These are phyloP conservation scores for Tripterygium wilfordii DNA, from an alignment of 177 flowering plant species.

Conservation along the genomic window DNA sequence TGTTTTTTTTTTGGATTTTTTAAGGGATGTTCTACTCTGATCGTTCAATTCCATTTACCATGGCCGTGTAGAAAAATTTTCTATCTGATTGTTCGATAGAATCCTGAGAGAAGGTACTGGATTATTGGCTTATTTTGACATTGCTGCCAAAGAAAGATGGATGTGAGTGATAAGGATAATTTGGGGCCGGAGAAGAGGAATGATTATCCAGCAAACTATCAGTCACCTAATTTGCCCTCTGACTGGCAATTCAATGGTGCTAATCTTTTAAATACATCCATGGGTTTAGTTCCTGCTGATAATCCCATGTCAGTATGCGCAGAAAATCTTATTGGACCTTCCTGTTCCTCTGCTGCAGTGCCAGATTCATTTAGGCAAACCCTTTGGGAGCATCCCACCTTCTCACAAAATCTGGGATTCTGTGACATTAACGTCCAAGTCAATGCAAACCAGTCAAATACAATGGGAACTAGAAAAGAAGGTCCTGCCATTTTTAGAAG, in stretches of 20 bases:
- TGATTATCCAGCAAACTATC: conserved; percentile 38
- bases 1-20: too few species aligned
- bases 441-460: conserved; percentile 30
- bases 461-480: conserved; percentile 27
- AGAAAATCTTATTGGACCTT: conserved; percentile 37
- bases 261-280: conserved; percentile 31
- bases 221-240: conserved; percentile 37
- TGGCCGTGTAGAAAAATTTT: too few species aligned
- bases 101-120: conserved; percentile 8
- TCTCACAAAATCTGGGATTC: conserved; percentile 33
- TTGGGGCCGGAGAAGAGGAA: conserved; percentile 45
- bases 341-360: conserved; percentile 59
- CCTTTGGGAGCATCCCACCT: conserved; percentile 52
- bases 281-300: conserved; percentile 38
- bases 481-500: conserved; percentile 26
- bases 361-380: conserved; percentile 49
- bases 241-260: conserved; percentile 57
- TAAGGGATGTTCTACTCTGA: too few species aligned
- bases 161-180: conserved; percentile 46
- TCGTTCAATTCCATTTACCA: too few species aligned
- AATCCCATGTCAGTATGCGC: conserved; percentile 29
- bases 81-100: neutral
- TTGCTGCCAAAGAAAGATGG: conserved; percentile 31
- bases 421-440: conserved; percentile 27
- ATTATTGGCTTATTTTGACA: conserved; percentile 14